A percentile compares a stretch with the other conserved stretches of the same genome.
Conservation (phyloP, 768 basidiomycete genomes). For the Hemileccinum rubropunctum region DNA sequence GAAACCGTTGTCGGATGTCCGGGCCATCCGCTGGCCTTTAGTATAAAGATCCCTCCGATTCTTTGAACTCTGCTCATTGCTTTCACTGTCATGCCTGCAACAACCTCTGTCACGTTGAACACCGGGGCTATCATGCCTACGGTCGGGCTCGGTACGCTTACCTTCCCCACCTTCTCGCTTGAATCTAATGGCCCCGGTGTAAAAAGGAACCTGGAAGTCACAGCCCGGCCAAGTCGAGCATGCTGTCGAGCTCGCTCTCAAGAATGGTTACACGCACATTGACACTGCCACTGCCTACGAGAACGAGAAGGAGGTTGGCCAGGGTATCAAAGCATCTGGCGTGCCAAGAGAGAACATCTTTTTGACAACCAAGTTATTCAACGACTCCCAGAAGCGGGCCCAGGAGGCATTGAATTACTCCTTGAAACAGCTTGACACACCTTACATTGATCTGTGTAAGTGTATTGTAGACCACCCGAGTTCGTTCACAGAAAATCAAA, state of each 20-base stretch:
- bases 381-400: constrained; percentile 55
- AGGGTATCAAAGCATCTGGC: constrained; percentile 71
- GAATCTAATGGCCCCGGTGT: too few species aligned
- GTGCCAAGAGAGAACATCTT: constrained; percentile 71
- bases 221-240: constrained; percentile 61
- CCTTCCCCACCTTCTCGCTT: too few species aligned
- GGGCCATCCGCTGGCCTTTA: background rate
- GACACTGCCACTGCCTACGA: constrained; percentile 64
- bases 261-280: constrained; percentile 67
- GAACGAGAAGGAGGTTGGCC: constrained; percentile 77
- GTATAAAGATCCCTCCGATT: background rate
- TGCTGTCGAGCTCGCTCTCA: constrained; percentile 71
- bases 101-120: constrained; percentile 57
- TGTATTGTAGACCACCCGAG: constrained; percentile 2
- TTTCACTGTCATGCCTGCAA: constrained; percentile 43
- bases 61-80: background rate
- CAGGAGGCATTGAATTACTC: constrained; percentile 59
- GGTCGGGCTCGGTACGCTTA: constrained; percentile 53
- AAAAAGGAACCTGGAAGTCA: constrained; percentile 70
- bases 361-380: constrained; percentile 70
- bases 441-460: constrained; percentile 77
- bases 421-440: constrained; percentile 61
- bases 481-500: constrained; percentile 30
- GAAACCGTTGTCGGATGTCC: background rate
- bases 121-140: constrained; percentile 76